Base-by-base conservation (phyloP, 2,329 filamentous ascomycete genomes). In the Epichloe festucae region DNA sequence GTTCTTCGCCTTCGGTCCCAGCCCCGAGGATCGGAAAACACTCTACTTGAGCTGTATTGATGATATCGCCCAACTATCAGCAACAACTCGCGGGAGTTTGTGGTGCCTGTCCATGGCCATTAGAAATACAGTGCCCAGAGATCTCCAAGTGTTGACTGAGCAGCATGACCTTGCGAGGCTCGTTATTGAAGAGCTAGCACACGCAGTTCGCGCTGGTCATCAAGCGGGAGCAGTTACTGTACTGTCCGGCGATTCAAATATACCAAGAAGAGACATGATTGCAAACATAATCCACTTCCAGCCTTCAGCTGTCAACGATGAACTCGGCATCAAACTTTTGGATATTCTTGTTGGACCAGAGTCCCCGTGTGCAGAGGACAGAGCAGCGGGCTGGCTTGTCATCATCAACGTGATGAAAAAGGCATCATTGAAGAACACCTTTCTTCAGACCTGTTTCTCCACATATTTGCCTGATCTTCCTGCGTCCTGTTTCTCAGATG, bases 1-100 rank as follows among this genome's bases (percentile, higher is more conserved):
- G 8, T 68, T 90, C n/a, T 68, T 87, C 27, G 62, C 61, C n/a
- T 65, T 70, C 34, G 80, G 83, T 0, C 73, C 79, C 5, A 73
- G 73, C 19, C 52, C 58, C 1, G 70, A 76, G 5, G 79, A 79
- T 53, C 81, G 84, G 46, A 72, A 74, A 52, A 70, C 74, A 19
- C 78, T 93, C 15, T 87, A 85, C 56, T 64, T 73, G 46, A 74
- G 75, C 50, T 93, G 87, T 63, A 74, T 89, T 46, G 59, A 75
- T 45, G 84, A 91, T 59, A 82, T 94, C 45, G 72, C 76, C 3
- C 69, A 74, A 21, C 81, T 76, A 62, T 83, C 82, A 2, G 56
- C 69, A 10, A 84, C 81, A 14, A 81, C 84, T 1, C 76, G 86
- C 6, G 88, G 88, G 1, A 93, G 87, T 58, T 75, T 90, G 19